Evolutionary conservation across 345 rosid genomes (phyloP), one percentile per base, ranked within the genome.

Genomic region (Triadica sebifera): DNA sequence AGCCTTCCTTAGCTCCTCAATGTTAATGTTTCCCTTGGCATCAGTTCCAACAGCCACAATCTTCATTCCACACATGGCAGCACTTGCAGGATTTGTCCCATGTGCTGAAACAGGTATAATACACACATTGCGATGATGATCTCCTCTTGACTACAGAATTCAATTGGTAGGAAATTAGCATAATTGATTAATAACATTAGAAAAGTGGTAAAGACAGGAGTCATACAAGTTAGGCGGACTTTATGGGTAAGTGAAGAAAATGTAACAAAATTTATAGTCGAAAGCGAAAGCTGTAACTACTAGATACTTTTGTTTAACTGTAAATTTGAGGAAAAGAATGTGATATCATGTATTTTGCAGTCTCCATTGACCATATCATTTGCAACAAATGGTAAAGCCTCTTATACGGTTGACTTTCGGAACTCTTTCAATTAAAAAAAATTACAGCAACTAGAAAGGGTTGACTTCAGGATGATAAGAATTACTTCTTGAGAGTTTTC

Each of bases 21-120:
- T 89, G 86, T 91, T 93, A 80, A 96, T 93, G 83, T 96, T 96
- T 75, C 99, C 99, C 87, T 91, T 93, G 71, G 96, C 89, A 84
- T 93, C 98, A 75, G 98, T 93, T 81, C 99, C 99, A 78, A 96
- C 91, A 12, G 91, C 62, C 73, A 96, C 87, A 75, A 96, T 96
- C 81, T 96, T 96, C 99, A 96, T 96, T 34, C 99, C 99, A 61
- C 97, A 91, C 98, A 93, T 93, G 45, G 99, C 97, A 84, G 99
- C 99, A 84, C 92, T 96, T 15, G 99, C 99, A 81, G 99, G 99
- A 82, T 96, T 96, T 78, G 98, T 96, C 62, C 98, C 98, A 64
- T 96, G 99, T 67, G 99, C 99, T 74, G 99, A 96, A 76, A 93
- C 98, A 55, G 99, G 98, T 52, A 96, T 96, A 75, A 96, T 96